Evolutionary conservation across 1,284 basidiomycete species (phyloP), one percentile per base, ranked within the genome.

Genomic region (Apiotrichum mycotoxinovorans): DNA sequence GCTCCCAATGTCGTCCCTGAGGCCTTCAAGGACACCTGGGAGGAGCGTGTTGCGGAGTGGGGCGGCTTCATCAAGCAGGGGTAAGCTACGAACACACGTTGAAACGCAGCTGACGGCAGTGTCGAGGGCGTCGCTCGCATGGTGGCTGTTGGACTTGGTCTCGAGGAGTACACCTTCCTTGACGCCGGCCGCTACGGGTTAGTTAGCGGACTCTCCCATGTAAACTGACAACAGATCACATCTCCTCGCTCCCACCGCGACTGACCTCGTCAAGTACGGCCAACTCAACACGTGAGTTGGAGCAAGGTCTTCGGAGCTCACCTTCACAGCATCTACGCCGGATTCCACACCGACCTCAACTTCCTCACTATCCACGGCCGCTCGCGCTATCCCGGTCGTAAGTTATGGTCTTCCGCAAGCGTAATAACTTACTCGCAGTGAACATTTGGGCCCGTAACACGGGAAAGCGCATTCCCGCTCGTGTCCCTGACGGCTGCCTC

Each of bases 361-460:
- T 78, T 78, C 54, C 60, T 80, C 61, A 93, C 91, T 4, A 94
- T 94, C 50, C 92, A 95, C 67, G 92, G 91, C 23, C 86, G 88
- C 52, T 93, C 90, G 22, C 60, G 74, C 20, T 76, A 74, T 57
- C 74, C 74, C 2, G 74, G 74, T 9, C 58, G 72, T 76, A 40
- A 66, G 74, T 61, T 15, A 11, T 20, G 14, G 14, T 10, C n/a
- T 12, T 5, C 4, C 41, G 12, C 2, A 8, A 20, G 40, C 2
- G 14, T 20, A 17, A 14, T 11, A 33, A 10, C 57, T 57, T 46
- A 61, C 54, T 26, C 7, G 8, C 50, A 73, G 72, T 77, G 44
- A 83, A 94, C 71, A 88, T 95, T 51, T 94, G 91, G 91, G 91
- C 90, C 4, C 82, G 91, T 25, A 95, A 96, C 69, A 86, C 87